Evolutionary conservation across 176 grass and related monocot species (phyloP), one percentile per base, ranked within the genome.

Genomic region (Dendrocalamus sinicus): DNA sequence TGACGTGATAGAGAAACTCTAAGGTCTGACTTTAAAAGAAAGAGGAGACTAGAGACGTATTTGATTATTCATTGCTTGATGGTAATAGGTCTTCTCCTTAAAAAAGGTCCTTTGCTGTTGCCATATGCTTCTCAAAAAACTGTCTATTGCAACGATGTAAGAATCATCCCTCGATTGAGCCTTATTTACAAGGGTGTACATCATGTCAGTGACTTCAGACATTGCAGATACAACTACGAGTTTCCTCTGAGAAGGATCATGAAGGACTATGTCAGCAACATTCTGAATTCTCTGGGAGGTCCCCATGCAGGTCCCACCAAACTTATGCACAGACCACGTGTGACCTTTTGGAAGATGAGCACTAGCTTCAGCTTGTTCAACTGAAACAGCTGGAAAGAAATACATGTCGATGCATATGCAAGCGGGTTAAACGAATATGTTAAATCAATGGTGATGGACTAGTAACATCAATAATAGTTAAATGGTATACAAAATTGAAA

Each of bases 321-420:
- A 99, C 87, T 99, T 99, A 82, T 99, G 93, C 52, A 99, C 92
- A 79, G 96, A 99, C 96, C 96, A 99, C 91, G 94, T 96, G 74
- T 99, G 86, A 59, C 96, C 96, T 86, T 92, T 99, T 57, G 90
- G 90, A 80, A 96, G 82, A 87, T 81, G 43, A n/a, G 72, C 78
- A 86, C 50, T 85, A 35, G 58, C 82, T 73, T 88, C 86, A 91
- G 79, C 84, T 81, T 99, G 96, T 63, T 96, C 90, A 73, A 95
- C 64, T 35, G 92, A 90, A 78, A 92, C 39, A 59, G 88, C 93
- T 86, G 86, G 7, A 59, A 80, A 77, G 40, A 75, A 74, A 37
- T 54, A 16, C 20, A 85, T 63, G 77, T 68, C 19, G 73, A 89
- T 81, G 50, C 30, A 44, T 52, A 72, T 60, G 35, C 59, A 76